Evolutionary conservation across 805 yeast species (phyloP), one percentile per base, ranked within the genome.

Genomic region (Starmerella khaoyaiensis): DNA sequence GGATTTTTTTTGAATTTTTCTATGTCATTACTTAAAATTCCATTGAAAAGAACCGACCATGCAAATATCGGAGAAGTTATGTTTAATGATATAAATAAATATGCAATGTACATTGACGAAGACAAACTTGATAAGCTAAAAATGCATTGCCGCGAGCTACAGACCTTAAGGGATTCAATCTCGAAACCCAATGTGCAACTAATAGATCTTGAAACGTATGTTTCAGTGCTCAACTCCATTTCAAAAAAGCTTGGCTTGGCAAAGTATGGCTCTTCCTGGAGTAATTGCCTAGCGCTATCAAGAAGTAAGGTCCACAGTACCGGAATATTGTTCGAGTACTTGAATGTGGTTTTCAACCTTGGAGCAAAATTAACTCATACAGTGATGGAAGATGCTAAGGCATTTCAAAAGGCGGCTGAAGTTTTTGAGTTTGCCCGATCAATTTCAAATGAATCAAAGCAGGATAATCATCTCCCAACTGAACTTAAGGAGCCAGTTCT

Each of bases 311-410:
- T 65, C 14, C 62, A 57, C 33, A 50, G 62, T 26, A 55, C 58
- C 20, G 71, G 83, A 0, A 53, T 80, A 4, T 45, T 54, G 18
- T 74, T 69, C 49, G 96, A 86, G 53, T 64, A 63, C 44, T 52
- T 68, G 29, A 79, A 79, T 50, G 53, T 80, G 0, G 50, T 76
- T 5, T 84, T 70, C 59, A 84, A 82, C 55, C 55, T 80, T 27
- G 94, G 75, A 0, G 68, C 82, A 0, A 40, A 71, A 5, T 73
- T 71, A 52, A 71, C 86, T 0, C 68, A 65, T 24, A 45, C 74
- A 35, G 93, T 16, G 21, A n/a, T 12, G 19, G 21, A 16, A 4
- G 33, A 25, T 10, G 3, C 18, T 1, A 15, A 9, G 9, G 11
- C 21, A 2, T 36, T 15, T 28, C 16, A 18, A 5, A n/a, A 4